A percentile compares a stretch with the other conserved stretches of the same genome.
Conservation (phyloP, 2,329 filamentous ascomycete genomes). For the Berkeleyomyces basicola region DNA sequence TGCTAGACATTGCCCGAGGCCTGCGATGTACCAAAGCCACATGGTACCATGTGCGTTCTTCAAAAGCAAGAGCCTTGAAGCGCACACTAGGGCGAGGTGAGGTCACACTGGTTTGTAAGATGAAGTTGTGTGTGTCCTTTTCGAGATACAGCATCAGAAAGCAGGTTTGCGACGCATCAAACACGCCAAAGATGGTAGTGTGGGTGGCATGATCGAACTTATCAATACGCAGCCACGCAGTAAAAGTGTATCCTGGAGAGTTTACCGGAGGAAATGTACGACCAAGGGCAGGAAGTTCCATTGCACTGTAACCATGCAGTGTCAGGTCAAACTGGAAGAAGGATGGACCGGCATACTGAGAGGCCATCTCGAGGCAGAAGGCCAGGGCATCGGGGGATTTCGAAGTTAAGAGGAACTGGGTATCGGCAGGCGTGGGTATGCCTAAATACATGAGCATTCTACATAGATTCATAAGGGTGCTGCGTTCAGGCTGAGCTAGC, state of each 20-base stretch:
- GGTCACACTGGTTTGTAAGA: slow-evolving; percentile 85
- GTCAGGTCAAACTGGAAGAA: slow-evolving; percentile 92
- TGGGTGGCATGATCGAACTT: slow-evolving; percentile 70
- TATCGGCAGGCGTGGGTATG: slow-evolving; percentile 65
- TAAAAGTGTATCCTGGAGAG: slow-evolving; percentile 73
- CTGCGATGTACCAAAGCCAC: slow-evolving; percentile 74
- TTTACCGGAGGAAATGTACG: slow-evolving; percentile 68
- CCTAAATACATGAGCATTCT: slow-evolving; percentile 56
- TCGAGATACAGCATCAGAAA: slow-evolving; percentile 90
- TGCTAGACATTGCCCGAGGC: slow-evolving; percentile 55
- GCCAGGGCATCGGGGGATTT: slow-evolving; percentile 39
- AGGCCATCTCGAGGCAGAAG: slow-evolving; percentile 58
- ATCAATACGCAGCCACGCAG: slow-evolving; percentile 79
- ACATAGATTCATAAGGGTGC: slow-evolving; percentile 49
- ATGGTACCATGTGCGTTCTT: slow-evolving; percentile 76
- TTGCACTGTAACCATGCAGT: slow-evolving; percentile 69
- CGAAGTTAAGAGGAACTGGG: slow-evolving; percentile 50
- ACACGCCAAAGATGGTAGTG: slow-evolving; percentile 90
- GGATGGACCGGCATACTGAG: slow-evolving; percentile 57
- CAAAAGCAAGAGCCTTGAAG: slow-evolving; percentile 71
- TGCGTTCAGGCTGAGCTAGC: slow-evolving; percentile 34
- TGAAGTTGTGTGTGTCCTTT: slow-evolving; percentile 82
- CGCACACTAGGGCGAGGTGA: slow-evolving; percentile 76
- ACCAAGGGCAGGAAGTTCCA: slow-evolving; percentile 77
- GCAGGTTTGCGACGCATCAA: slow-evolving; percentile 80